Evolutionary conservation across 768 basidiomycete species (phyloP).

Genomic region (Favolaschia claudopus): DNA sequence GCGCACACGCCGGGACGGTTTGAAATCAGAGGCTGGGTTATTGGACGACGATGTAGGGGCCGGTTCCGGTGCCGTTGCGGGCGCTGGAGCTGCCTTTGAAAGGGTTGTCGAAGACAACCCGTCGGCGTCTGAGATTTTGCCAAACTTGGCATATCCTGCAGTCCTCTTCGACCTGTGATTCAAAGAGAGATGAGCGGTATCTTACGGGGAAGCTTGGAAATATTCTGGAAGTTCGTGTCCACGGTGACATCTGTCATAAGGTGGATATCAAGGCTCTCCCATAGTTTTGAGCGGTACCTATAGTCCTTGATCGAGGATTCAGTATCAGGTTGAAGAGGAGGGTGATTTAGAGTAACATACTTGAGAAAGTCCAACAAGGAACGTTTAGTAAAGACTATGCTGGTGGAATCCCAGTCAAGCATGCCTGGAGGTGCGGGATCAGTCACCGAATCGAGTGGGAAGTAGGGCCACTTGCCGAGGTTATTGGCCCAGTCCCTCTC

Average conservation of each 20-base stretch:
- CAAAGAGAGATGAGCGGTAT: conserved; percentile 12
- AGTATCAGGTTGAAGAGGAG: neutral
- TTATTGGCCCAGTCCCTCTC: conserved; percentile 78
- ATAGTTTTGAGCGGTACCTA: conserved; percentile 3
- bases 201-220: conserved; percentile 78
- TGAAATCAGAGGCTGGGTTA: conserved; percentile 46
- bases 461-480: conserved; percentile 57
- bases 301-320: neutral
- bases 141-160: conserved; percentile 76
- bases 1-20: conserved; percentile 65
- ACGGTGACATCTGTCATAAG: conserved; percentile 67
- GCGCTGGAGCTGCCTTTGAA: neutral
- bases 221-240: conserved; percentile 77
- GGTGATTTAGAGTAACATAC: conserved; percentile 56
- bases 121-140: conserved; percentile 50
- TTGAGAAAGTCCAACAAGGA: conserved; percentile 79
- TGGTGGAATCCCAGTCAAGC: conserved; percentile 83
- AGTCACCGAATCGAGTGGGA: neutral
- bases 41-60: conserved; percentile 32
- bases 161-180: neutral
- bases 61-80: conserved; percentile 15
- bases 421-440: conserved; percentile 53
- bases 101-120: conserved; percentile 9
- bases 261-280: conserved; percentile 1
- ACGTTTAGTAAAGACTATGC: conserved; percentile 82